Base-by-base conservation (phyloP, 495 filamentous ascomycete genomes). In the Cercophora samala region DNA sequence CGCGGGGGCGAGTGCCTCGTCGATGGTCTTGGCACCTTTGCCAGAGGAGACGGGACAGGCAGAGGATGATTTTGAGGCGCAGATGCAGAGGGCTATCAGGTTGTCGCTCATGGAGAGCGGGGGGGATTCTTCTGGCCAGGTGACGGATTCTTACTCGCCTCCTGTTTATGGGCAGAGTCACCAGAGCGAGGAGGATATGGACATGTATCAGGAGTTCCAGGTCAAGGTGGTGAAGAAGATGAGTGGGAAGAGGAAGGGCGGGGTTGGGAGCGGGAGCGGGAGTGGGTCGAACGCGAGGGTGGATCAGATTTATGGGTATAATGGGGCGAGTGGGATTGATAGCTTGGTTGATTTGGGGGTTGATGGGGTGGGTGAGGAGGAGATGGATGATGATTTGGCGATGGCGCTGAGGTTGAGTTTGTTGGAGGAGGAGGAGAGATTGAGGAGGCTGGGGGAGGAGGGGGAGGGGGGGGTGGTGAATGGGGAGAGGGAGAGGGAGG, bases 341-440 rank as follows among this genome's bases (percentile, higher is more conserved):
- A 22, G 37, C 54, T 69, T 46, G 18, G n/a, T 0, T 3, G 66
- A 62, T 2, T 29, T 63, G 29, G 71, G 58, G 17, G 65, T 62
- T 67, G 74, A 52, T 76, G 80, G 65, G 21, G 37, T 46, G 75
- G 80, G 65, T 22, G 37, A 46, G 2, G 37, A 9, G 37, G 37
- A 46, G 37, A 46, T 46, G 37, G 84, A 92, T 69, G 86, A 89
- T 56, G 94, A 97, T 76, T 75, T 97, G 53, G 90, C 96, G 55
- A 87, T 92, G 66, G 95, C 95, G 3, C 78, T 97, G 65, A 87
- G 89, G 75, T 77, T 97, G 32, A 97, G 95, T 74, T 77, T 97
- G 58, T 90, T 88, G 15, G 93, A 97, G 77, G 88, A 93, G 77
- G 86, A 87, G 77, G 70, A 70, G 21, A 77, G 81, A 29, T 69